phyloP scores from a whole-genome alignment of 2,329 filamentous ascomycete genomes.

The Microthyrium microscopicum region DNA sequence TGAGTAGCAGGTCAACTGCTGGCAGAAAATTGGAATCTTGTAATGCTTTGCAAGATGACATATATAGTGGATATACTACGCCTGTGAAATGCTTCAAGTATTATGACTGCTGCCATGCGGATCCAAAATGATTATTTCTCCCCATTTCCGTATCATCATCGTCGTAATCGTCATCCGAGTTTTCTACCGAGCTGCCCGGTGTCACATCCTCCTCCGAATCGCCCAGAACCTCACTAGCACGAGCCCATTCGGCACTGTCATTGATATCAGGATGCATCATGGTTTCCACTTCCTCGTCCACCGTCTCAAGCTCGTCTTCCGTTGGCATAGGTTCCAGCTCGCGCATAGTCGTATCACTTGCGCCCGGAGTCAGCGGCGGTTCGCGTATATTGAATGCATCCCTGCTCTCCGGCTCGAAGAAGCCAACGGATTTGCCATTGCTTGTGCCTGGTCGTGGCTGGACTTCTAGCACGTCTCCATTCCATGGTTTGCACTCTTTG shows the following conservation, averaged over 20 bases:
- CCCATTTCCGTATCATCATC: no score
- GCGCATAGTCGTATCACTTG: constrained; percentile 1
- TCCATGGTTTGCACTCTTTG: constrained; percentile 80
- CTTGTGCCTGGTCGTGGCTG: constrained; percentile 8
- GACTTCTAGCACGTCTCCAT: constrained; percentile 64
- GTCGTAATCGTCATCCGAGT: no score
- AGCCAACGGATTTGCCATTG: constrained; percentile 11
- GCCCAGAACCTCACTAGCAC: constrained; percentile 2
- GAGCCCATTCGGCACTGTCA: constrained; percentile 7
- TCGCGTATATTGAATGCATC: background rate
- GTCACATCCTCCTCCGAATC: no score
- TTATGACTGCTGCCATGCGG: no score
- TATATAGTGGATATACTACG: no score
- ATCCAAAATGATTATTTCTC: no score
- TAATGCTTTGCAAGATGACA: no score
- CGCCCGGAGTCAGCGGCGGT: constrained; percentile 4
- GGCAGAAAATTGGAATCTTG: no score
- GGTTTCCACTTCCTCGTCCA: background rate
- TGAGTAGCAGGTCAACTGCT: no score
- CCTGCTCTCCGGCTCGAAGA: constrained; percentile 1
- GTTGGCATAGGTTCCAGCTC: constrained; percentile 1
- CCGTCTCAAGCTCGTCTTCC: background rate
- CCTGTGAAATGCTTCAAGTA: no score
- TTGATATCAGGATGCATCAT: background rate
- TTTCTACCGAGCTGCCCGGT: no score